Evolutionary conservation across 2,329 filamentous ascomycete species (phyloP).

Genomic region (Neonectria coccinea): DNA sequence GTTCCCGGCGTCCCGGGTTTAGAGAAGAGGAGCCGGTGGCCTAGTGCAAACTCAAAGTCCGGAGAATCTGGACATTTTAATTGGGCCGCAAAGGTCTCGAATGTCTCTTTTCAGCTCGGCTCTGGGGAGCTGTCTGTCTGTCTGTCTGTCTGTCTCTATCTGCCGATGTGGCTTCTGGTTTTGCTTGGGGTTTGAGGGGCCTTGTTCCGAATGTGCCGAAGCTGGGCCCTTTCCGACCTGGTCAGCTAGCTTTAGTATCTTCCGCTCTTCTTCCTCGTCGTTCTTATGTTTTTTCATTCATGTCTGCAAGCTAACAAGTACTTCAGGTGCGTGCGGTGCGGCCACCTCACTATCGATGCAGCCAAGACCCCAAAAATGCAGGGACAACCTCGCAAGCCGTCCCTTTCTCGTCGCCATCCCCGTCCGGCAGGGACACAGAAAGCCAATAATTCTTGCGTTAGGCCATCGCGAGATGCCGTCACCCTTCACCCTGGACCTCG

Average conservation of each 20-base stretch:
- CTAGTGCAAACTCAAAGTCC: background rate
- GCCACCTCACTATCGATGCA: background rate
- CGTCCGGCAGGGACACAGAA: background rate
- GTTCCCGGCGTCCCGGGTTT: background rate
- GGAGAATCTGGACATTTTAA: background rate
- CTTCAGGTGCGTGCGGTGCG: too few relatives aligned
- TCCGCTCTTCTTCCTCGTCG: background rate
- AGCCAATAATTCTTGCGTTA: background rate
- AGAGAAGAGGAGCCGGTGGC: background rate
- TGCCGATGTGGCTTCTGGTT: slow-evolving; percentile 5
- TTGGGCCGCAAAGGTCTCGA: slow-evolving; percentile 11
- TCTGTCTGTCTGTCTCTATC: background rate
- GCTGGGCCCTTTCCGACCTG: too few relatives aligned
- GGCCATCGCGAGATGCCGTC: slow-evolving; percentile 11
- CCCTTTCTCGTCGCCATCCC: background rate
- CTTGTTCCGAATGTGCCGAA: too few relatives aligned
- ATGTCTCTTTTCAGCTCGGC: too few relatives aligned
- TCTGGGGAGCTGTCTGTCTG: too few relatives aligned
- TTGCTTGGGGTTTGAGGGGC: background rate
- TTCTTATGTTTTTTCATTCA: too few relatives aligned
- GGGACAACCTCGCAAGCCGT: background rate
- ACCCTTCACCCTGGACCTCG: background rate
- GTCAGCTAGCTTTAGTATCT: background rate
- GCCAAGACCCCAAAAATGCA: background rate
- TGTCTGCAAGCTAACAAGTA: too few relatives aligned